Evolutionary conservation across 73 alveolate species (phyloP).

Genomic region (Paramecium biaurelia): DNA sequence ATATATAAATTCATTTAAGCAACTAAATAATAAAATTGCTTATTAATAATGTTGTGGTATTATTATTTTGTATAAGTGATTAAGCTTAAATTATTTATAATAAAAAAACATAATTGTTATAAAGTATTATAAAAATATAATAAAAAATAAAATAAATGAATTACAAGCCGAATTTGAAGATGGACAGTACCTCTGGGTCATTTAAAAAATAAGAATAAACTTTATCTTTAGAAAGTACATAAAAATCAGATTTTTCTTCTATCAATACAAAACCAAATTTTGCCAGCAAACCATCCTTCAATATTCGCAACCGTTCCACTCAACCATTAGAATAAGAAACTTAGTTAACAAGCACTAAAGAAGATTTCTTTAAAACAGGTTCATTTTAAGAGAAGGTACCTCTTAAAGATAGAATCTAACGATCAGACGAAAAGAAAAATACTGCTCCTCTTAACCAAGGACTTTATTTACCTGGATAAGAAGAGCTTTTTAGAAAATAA

Average conservation of each 20-base stretch:
- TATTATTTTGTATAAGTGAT: neutral
- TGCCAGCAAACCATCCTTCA: constrained; percentile 14
- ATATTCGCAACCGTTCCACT: constrained; percentile 27
- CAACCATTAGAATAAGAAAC: neutral
- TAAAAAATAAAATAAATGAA: neutral
- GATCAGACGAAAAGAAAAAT: constrained; percentile 48
- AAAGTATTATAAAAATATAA: neutral
- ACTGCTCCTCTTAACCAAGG: neutral
- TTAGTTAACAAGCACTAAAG: neutral
- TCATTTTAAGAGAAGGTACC: constrained; percentile 47
- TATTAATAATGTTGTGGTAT: neutral
- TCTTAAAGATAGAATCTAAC: constrained; percentile 42
- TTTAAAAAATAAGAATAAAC: neutral
- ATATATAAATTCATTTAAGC: too few relatives aligned
- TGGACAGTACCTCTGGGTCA: constrained; percentile 45
- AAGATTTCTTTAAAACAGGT: constrained; percentile 13
- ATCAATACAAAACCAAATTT: neutral
- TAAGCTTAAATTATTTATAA: neutral
- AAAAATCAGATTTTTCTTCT: neutral
- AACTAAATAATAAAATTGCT: too few relatives aligned
- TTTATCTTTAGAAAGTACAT: neutral
- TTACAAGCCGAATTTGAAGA: constrained; percentile 47
- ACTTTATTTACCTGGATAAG: constrained; percentile 24
- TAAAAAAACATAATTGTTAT: neutral
- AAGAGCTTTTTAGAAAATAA: constrained; percentile 15